A percentile compares a stretch with the other conserved stretches of the same genome.
Conservation (phyloP, 257 asterid species). For the Fraxinus americana region DNA sequence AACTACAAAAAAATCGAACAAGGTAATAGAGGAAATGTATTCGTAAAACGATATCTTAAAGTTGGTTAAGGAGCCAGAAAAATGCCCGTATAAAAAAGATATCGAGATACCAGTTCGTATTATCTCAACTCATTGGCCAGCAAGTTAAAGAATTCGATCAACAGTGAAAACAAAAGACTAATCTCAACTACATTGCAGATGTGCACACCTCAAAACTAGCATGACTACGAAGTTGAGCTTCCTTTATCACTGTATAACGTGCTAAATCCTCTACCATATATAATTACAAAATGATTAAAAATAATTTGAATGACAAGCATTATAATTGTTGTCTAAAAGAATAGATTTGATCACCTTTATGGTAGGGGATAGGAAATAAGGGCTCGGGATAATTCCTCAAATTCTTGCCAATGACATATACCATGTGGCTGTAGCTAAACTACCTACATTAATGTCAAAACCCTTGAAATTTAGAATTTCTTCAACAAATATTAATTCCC, state of each 20-base stretch:
- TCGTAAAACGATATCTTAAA: no score
- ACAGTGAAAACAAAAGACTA: background rate
- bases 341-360: background rate
- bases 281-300: background rate
- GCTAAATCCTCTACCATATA: background rate
- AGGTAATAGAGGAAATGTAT: no score
- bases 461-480: background rate
- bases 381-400: background rate
- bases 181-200: constrained; percentile 15
- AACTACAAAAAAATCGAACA: background rate
- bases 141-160: constrained; percentile 31
- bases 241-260: background rate
- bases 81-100: no score
- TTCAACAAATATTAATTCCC: background rate
- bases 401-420: background rate
- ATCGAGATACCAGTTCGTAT: no score
- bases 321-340: background rate
- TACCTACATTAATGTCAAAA: no score
- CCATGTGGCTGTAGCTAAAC: background rate
- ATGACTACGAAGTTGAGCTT: background rate
- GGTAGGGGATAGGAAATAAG: background rate
- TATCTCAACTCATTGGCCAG: background rate
- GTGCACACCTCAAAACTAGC: constrained; percentile 21
- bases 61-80: no score
- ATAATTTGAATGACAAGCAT: background rate